Percentiles rank a stretch among this genome's conserved stretches.
Conservation (phyloP, 371 early-diverging fungal genomes). For the Rozella allomycis region DNA sequence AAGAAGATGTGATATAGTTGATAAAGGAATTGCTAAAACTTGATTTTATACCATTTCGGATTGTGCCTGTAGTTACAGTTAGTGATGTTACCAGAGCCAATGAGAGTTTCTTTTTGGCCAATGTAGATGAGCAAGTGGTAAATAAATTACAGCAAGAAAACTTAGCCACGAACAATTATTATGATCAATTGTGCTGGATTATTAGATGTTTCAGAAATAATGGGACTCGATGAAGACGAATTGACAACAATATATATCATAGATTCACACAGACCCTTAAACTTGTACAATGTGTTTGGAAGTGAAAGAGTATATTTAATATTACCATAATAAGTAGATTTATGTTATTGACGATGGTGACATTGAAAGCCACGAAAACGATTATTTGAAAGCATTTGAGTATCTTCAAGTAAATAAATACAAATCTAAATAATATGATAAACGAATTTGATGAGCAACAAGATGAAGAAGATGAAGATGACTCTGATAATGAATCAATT, state of each 20-base stretch:
- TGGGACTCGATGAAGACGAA: slow-evolving; percentile 21
- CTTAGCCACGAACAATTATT: too few relatives aligned
- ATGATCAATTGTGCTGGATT: slow-evolving; percentile 71
- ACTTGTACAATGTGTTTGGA: slow-evolving; percentile 44
- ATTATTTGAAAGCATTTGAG: slow-evolving; percentile 41
- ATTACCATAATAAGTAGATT: slow-evolving; percentile 14
- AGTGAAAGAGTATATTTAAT: slow-evolving; percentile 8
- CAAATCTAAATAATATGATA: neutral
- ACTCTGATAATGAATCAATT: slow-evolving; percentile 6
- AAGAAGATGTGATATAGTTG: too few relatives aligned
- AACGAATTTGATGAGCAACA: slow-evolving; percentile 7
- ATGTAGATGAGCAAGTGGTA: too few relatives aligned
- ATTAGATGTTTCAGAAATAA: slow-evolving; percentile 41
- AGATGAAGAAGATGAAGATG: slow-evolving; percentile 10
- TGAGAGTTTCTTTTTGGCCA: too few relatives aligned
- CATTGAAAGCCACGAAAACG: slow-evolving; percentile 29
- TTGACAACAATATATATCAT: slow-evolving; percentile 51
- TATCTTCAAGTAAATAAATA: slow-evolving; percentile 23
- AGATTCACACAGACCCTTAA: slow-evolving; percentile 68
- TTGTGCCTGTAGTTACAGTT: too few relatives aligned
- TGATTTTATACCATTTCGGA: too few relatives aligned
- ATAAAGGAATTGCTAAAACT: too few relatives aligned
- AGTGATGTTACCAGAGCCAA: too few relatives aligned
- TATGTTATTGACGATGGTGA: slow-evolving; percentile 57
- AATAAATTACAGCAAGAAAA: too few relatives aligned